Evolutionary conservation across 192 early-diverging fungal species (phyloP), one percentile per base, ranked within the genome.

Genomic region (Backusella mclennaniae): DNA sequence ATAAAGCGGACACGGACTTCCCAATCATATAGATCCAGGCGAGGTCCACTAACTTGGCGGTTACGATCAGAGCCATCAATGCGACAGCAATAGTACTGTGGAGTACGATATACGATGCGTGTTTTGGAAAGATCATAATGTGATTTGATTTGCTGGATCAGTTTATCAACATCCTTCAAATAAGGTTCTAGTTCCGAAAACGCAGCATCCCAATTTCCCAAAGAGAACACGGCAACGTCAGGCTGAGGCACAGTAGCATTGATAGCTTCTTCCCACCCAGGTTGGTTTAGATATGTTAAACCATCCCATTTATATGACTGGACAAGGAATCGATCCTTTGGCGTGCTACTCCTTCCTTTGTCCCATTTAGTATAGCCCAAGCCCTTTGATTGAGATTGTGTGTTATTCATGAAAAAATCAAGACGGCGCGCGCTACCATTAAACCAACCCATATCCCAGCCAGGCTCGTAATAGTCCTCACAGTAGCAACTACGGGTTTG

Each of bases 21-120:
- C 29, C 53, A n/a, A 70, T 72, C 69, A 82, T 75, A 77, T 73
- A 82, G 19, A 69, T 81, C 69, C 41, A 81, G 36, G 31, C 74
- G 46, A 21, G 76, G 23, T 67, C 85, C 63, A 76, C 75, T 53
- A 49, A 78, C 78, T 42, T 66, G 52, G 14, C 88, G 77, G 8
- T 59, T 41, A 2, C 77, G 67, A 19, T 38, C 38, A 4, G 79
- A 74, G 1, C 36, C 19, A 21, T 89, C 88, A 0, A 79, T 63
- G 56, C 78, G 78, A 69, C 88, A 89, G 75, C 88, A 89, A 73
- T 77, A 84, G 77, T 87, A 87, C 79, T 89, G 88, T 0, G 86
- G 81, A 1, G 86, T 80, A 49, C 88, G 86, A 31, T 87, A 78
- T 5, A 87, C 66, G 31, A 89, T 80, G 0, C 35, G 31, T 38